Evolutionary conservation across 495 filamentous ascomycete genomes (phyloP).

Genomic region (Filosporella fistucella): DNA sequence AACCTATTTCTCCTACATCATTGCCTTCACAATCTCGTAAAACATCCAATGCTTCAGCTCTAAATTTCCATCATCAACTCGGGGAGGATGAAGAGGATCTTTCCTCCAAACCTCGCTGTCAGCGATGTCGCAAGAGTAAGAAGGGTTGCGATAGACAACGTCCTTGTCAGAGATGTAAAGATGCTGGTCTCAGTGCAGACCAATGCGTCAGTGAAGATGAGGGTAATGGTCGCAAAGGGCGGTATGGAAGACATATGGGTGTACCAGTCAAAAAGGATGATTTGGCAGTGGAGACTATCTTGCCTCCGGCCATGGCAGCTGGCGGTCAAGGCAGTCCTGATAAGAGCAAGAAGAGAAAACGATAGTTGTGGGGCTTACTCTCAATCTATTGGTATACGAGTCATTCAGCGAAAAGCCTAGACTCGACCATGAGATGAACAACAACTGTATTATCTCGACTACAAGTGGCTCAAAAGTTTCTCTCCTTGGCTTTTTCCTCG

Average conservation of each 20-base stretch:
- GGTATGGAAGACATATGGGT: constrained; percentile 94
- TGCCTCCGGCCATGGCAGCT: constrained; percentile 27
- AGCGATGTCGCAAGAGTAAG: constrained; percentile 98
- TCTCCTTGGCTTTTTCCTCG: too few relatives aligned
- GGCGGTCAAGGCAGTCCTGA: constrained; percentile 37
- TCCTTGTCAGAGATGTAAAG: constrained; percentile 90
- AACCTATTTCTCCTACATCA: constrained; percentile 67
- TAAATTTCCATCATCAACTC: constrained; percentile 65
- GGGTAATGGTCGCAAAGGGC: constrained; percentile 91
- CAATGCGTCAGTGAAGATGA: constrained; percentile 96
- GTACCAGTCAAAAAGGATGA: constrained; percentile 75
- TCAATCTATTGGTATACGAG: constrained; percentile 8
- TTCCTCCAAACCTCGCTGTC: constrained; percentile 92
- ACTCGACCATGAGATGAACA: not conserved
- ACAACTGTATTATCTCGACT: not conserved
- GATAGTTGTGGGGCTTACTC: constrained; percentile 31
- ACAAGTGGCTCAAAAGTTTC: not conserved
- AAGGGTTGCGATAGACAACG: constrained; percentile 97
- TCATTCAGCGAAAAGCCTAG: constrained; percentile 1
- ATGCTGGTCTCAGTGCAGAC: constrained; percentile 88
- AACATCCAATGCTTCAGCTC: constrained; percentile 63
- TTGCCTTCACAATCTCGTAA: constrained; percentile 69
- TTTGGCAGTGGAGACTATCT: constrained; percentile 27
- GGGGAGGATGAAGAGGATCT: constrained; percentile 84
- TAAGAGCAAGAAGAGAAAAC: constrained; percentile 72